Evolutionary conservation across 2,329 filamentous ascomycete species (phyloP), one percentile per base, ranked within the genome.

Genomic region (Leptographium wingfieldii): DNA sequence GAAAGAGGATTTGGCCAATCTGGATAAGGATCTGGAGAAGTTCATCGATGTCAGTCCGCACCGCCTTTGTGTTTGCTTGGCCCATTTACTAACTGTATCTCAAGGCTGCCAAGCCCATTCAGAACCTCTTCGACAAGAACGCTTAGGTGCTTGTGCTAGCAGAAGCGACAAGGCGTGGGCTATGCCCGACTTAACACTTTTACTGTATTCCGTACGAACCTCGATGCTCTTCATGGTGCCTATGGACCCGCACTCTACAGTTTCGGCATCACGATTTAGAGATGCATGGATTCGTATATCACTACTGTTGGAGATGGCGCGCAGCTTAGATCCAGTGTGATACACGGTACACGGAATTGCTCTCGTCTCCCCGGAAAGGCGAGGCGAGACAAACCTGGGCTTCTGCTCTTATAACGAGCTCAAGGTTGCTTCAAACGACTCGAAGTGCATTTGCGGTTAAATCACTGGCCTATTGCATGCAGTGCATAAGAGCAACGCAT

Each of bases 1-100:
- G 65, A 96, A 95, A 71, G 92, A 96, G 60, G 91, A 97, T 68
- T 76, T 99, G 56, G 91, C 88, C 25, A 96, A 88, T 68, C 76
- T 99, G 62, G 94, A 99, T 68, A 87, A 88, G 68, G 90, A 96
- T 72, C 76, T 97, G 60, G 94, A 97, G 74, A 92, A 89, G 68
- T 96, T 96, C 69, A 92, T 96, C 67, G 90, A 95, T 72, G 88
- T 90, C 69, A 69, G 86, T 48, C 16, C 9, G 14, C 10, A 3
- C 29, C 27, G 3, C n/a, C 46, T 43, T n/a, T 16, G 25, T 40
- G 33, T 56, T 19, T 48, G 25, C 22, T n/a, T 40, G 25, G 33
- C 16, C n/a, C 55, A 25, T 46, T 54, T 33, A 19, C 46, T 48
- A 12, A 52, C 43, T 52, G 19, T 22, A 4, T 5, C 9, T 5